Evolutionary conservation across 768 basidiomycete species (phyloP).

Genomic region (Lentinula sp.): DNA sequence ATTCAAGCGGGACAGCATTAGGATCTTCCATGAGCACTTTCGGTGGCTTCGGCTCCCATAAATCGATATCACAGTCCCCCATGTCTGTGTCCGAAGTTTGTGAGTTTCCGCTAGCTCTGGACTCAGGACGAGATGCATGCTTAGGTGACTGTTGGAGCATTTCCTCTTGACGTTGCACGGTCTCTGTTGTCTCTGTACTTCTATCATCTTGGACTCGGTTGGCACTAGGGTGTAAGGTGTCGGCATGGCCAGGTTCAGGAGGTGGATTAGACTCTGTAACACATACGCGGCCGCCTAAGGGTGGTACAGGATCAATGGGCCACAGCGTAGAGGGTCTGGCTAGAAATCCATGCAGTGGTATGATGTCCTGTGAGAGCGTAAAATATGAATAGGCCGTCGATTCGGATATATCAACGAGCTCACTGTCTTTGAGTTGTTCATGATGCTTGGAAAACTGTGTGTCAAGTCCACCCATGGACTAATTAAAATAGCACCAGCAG

Average conservation of each 20-base stretch:
- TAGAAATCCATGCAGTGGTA: constrained; percentile 56
- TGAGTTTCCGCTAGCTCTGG: neutral
- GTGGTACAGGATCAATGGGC: constrained; percentile 40
- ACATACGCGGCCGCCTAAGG: constrained; percentile 27
- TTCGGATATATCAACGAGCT: constrained; percentile 10
- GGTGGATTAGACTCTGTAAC: constrained; percentile 33
- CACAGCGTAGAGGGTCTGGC: constrained; percentile 54
- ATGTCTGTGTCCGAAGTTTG: constrained; percentile 14
- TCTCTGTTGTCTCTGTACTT: constrained; percentile 8
- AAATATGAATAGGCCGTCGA: neutral
- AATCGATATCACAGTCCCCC: constrained; percentile 20
- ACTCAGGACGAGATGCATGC: neutral
- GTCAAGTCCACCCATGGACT: constrained; percentile 83
- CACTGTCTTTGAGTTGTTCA: constrained; percentile 60
- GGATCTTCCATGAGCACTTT: constrained; percentile 50
- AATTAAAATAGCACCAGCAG: constrained; percentile 73
- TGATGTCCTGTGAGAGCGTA: constrained; percentile 47
- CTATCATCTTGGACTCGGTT: constrained; percentile 19
- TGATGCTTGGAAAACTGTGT: constrained; percentile 74
- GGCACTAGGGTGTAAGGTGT: constrained; percentile 33
- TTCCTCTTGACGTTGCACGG: constrained; percentile 22
- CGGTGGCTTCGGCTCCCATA: constrained; percentile 50
- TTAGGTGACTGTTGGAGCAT: constrained; percentile 19
- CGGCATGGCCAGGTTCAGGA: constrained; percentile 43
- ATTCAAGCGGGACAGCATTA: constrained; percentile 35